Evolutionary conservation across 495 filamentous ascomycete genomes (phyloP).

Genomic region (Coniosporium apollinis): DNA sequence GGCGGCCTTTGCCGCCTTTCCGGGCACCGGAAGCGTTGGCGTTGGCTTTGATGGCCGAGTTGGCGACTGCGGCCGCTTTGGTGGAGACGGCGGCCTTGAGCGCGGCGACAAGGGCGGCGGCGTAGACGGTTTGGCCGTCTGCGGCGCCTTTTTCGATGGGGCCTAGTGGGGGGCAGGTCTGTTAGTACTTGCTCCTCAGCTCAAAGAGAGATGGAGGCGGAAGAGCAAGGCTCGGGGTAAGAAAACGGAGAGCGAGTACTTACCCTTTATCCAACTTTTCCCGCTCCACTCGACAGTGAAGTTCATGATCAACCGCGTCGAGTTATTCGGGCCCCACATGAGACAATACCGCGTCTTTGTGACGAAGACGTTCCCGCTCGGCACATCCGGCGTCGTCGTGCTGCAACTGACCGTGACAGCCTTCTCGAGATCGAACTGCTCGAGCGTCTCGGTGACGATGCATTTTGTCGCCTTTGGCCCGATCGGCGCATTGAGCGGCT

Average conservation of each 20-base stretch:
- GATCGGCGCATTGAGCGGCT: constrained; percentile 66
- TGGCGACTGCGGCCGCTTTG: constrained; percentile 38
- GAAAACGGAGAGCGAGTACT: constrained; percentile 7
- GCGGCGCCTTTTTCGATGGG: constrained; percentile 92
- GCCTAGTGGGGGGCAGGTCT: constrained; percentile 34
- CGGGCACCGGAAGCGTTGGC: constrained; percentile 30
- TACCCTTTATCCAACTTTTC: constrained; percentile 97
- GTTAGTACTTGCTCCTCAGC: constrained; percentile 4
- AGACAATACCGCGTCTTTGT: constrained; percentile 91
- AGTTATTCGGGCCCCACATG: constrained; percentile 72
- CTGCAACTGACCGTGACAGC: constrained; percentile 47
- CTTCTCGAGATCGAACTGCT: constrained; percentile 74
- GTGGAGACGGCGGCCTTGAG: constrained; percentile 58
- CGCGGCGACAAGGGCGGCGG: constrained; percentile 53
- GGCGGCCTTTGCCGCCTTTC: constrained; percentile 29
- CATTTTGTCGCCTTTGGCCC: constrained; percentile 94
- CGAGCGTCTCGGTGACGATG: constrained; percentile 67
- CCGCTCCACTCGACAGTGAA: constrained; percentile 91
- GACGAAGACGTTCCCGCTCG: constrained; percentile 77
- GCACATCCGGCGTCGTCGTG: constrained; percentile 90
- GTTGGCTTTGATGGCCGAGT: constrained; percentile 31
- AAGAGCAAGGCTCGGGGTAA: background rate
- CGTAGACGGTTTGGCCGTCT: constrained; percentile 72
- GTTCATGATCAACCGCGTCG: constrained; percentile 67
- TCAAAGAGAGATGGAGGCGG: constrained; percentile 8